phyloP scores from a whole-genome alignment of 495 filamentous ascomycete species.

The Pyrenopolyporus hunteri region DNA sequence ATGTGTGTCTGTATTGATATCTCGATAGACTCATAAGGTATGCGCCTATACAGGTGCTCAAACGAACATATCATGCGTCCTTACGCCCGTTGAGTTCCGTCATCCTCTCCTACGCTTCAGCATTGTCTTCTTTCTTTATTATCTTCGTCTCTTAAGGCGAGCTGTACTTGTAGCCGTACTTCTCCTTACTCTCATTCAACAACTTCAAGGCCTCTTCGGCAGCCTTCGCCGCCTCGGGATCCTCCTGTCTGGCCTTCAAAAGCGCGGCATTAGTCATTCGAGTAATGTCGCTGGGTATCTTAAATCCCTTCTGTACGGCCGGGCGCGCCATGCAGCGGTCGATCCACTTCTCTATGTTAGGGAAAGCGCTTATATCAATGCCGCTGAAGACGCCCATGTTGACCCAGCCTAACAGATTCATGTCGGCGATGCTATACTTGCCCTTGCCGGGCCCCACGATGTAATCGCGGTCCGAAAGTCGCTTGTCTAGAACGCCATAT shows the following conservation, averaged over 20 bases:
- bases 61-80: background rate
- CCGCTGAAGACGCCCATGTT: conserved; percentile 55
- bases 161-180: conserved; percentile 48
- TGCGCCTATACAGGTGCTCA: too few species aligned
- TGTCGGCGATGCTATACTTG: conserved; percentile 81
- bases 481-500: conserved; percentile 75
- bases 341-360: conserved; percentile 67
- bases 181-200: conserved; percentile 43
- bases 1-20: background rate
- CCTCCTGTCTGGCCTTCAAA: conserved; percentile 19
- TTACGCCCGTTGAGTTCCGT: background rate
- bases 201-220: conserved; percentile 26
- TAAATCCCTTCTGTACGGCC: conserved; percentile 71
- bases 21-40: too few species aligned
- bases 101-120: background rate
- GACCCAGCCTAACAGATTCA: conserved; percentile 72
- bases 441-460: conserved; percentile 65
- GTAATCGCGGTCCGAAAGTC: conserved; percentile 64
- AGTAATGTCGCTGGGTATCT: conserved; percentile 59
- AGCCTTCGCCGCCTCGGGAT: conserved; percentile 38
- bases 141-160: conserved; percentile 42
- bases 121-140: background rate
- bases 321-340: conserved; percentile 63
- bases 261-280: conserved; percentile 14
- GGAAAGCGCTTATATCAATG: conserved; percentile 73